A percentile compares a stretch with the other conserved stretches of the same genome.
Evolutionary conservation across 345 rosid species (phyloP).

Genomic region (Excoecaria cochinchinensis): DNA sequence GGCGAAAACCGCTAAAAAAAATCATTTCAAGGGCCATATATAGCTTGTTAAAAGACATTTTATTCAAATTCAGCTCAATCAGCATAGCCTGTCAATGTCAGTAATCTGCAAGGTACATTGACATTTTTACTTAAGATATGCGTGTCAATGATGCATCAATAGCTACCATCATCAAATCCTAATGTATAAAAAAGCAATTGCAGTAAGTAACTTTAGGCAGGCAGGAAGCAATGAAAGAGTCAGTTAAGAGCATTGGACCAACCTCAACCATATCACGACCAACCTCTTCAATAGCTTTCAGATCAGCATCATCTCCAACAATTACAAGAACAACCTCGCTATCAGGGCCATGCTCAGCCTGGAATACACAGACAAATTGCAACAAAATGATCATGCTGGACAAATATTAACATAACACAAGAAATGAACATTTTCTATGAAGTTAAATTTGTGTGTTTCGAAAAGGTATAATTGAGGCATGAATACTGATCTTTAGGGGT

Average conservation of each 20-base stretch:
- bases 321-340: conserved; percentile 92
- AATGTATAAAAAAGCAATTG: neutral
- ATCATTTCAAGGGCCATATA: neutral
- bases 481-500: neutral
- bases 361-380: conserved; percentile 18
- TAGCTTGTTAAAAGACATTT: neutral
- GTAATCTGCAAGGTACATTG: no score
- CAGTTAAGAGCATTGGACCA: conserved; percentile 11
- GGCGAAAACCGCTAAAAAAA: neutral
- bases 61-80: neutral
- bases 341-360: conserved; percentile 99
- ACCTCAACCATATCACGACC: conserved; percentile 90
- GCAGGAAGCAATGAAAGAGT: neutral
- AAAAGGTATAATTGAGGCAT: neutral
- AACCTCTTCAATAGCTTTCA: conserved; percentile 72
- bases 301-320: conserved; percentile 70
- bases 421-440: neutral
- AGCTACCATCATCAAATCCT: neutral
- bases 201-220: neutral
- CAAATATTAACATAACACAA: neutral
- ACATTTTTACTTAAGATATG: neutral
- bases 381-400: neutral
- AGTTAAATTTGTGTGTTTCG: neutral
- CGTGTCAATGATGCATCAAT: neutral
- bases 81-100: neutral